phyloP scores from a whole-genome alignment of 345 rosid species.

The Streptanthus diversifolius region DNA sequence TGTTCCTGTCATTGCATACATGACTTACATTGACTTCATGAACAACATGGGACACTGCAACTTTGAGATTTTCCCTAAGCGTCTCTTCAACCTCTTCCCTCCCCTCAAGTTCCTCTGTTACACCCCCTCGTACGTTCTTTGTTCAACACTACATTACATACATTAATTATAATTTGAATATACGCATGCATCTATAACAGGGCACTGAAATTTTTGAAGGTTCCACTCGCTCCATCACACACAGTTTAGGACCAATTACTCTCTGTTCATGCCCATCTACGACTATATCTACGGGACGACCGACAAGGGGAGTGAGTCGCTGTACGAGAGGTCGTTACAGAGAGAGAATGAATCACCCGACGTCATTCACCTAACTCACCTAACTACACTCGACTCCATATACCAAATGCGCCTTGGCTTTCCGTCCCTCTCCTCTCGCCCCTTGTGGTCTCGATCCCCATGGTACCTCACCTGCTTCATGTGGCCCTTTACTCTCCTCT shows the following conservation, averaged over 20 bases:
- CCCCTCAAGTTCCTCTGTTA: constrained; percentile 31
- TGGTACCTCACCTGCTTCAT: constrained; percentile 42
- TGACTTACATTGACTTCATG: constrained; percentile 33
- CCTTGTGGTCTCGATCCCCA: constrained; percentile 33
- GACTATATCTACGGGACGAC: constrained; percentile 48
- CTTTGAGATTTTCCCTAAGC: constrained; percentile 34
- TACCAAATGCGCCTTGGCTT: constrained; percentile 58
- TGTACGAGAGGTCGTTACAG: constrained; percentile 38
- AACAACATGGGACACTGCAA: constrained; percentile 37
- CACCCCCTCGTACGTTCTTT: constrained; percentile 33
- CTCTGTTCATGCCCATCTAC: constrained; percentile 63
- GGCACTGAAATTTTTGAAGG: constrained; percentile 29
- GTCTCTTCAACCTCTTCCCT: constrained; percentile 27
- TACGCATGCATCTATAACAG: neutral
- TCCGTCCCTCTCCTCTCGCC: constrained; percentile 51
- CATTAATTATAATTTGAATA: neutral
- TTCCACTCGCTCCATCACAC: constrained; percentile 65
- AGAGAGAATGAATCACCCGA: constrained; percentile 48
- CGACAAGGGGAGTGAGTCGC: constrained; percentile 35
- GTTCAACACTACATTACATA: neutral
- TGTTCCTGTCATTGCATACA: constrained; percentile 7
- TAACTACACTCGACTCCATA: constrained; percentile 52
- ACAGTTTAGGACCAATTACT: constrained; percentile 56
- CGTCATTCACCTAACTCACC: constrained; percentile 59
- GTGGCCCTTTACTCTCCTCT: constrained; percentile 55